phyloP scores from a whole-genome alignment of 75 land plant genomes.

The Sequoia sempervirens region DNA sequence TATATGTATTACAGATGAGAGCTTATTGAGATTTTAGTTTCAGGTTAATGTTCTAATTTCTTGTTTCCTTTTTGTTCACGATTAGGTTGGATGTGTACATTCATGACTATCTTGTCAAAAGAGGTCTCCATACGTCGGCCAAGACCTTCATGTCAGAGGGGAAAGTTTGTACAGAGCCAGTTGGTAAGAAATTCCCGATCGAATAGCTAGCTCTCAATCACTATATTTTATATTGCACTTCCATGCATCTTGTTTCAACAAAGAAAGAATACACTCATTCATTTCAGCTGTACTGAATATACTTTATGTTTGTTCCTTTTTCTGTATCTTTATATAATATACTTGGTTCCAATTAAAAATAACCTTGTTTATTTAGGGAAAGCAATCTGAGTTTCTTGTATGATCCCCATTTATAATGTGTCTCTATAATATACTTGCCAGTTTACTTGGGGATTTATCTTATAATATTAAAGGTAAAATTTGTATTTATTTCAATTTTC shows the following conservation, averaged over 20 bases:
- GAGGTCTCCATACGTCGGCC: constrained; percentile 44
- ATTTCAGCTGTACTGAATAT: not conserved
- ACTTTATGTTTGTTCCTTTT: not conserved
- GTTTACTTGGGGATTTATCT: not conserved
- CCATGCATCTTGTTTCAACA: not conserved
- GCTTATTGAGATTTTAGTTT: not conserved
- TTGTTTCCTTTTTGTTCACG: not conserved
- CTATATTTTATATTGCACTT: not conserved
- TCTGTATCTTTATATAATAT: not conserved
- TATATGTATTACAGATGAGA: not conserved
- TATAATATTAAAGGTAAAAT: not conserved
- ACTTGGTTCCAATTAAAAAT: not conserved
- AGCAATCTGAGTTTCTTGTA: not conserved
- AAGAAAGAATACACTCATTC: not conserved
- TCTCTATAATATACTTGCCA: not conserved
- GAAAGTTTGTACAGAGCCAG: constrained; percentile 28
- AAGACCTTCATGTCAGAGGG: constrained; percentile 44
- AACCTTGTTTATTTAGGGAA: not conserved
- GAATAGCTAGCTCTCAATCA: not conserved
- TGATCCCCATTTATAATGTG: not conserved
- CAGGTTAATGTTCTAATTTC: constrained; percentile 3
- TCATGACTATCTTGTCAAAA: constrained; percentile 49
- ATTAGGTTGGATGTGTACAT: constrained; percentile 54
- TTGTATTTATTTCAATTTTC: not conserved
- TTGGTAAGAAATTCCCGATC: constrained; percentile 24